Evolutionary conservation across 2,329 filamentous ascomycete species (phyloP), one percentile per base, ranked within the genome.

Genomic region (Sporothrix variecibatus): DNA sequence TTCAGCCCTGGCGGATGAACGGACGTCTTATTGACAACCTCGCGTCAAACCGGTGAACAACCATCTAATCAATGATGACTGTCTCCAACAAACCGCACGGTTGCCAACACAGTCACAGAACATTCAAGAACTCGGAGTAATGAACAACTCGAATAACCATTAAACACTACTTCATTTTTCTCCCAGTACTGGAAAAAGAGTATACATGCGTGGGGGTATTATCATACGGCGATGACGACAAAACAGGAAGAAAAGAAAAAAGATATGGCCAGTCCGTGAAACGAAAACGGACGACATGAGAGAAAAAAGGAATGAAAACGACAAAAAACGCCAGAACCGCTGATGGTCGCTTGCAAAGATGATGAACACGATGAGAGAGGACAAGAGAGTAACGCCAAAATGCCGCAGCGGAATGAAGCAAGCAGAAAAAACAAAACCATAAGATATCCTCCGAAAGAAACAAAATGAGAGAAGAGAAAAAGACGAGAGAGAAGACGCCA

Each of bases 171-270:
- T 34, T 17, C 43, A 20, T 49, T 34, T 69, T 58, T 56, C 11
- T 65, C 60, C 49, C 49, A 20, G 67, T 49, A 7, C 26, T 31
- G 23, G 17, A 58, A 71, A 51, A 58, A 15, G 43, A 49, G 31
- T 2, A 43, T 71, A 51, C 62, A 46, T 60, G 68, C 49, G 67
- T 40, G 67, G 67, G 68, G 68, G 68, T 71, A 71, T 71, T 56
- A 71, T 71, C 43, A 26, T 64, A 64, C 43, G 56, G 31, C 31
- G 23, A 73, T 40, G 62, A 69, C 51, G 43, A 34, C 46, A 67
- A 43, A 53, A 67, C 20, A 28, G 23, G 8, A 38, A 49, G 20
- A 28, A 34, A 26, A 43, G 12, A 69, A 3, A 5, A 40, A 17
- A 43, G 6, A 31, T 23, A 51, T 20, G 28, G 46, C n/a, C 34